A percentile compares a stretch with the other conserved stretches of the same genome.
Evolutionary conservation across 371 early-diverging fungal genomes (phyloP).

Genomic region (Lichtheimia ornata): DNA sequence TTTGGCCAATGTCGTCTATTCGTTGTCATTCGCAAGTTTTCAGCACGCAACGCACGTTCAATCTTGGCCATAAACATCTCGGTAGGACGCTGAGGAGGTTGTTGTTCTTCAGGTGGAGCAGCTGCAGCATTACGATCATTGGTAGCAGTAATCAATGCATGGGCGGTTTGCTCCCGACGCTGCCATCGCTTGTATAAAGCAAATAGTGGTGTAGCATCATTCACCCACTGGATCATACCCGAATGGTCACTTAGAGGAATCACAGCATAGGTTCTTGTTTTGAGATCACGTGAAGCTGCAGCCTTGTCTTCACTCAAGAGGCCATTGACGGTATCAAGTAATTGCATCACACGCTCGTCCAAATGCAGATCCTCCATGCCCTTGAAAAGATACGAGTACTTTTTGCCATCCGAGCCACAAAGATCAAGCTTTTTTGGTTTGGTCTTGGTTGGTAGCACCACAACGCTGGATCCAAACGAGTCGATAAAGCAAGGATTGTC

Average conservation of each 20-base stretch:
- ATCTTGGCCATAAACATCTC: slow-evolving; percentile 49
- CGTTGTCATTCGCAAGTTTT: slow-evolving; percentile 50
- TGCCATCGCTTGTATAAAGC: slow-evolving; percentile 58
- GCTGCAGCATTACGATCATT: background rate
- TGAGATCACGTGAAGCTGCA: slow-evolving; percentile 49
- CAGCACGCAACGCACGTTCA: slow-evolving; percentile 45
- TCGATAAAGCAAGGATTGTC: slow-evolving; percentile 45
- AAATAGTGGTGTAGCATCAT: slow-evolving; percentile 77
- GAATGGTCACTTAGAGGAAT: slow-evolving; percentile 90
- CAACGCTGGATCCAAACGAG: slow-evolving; percentile 60
- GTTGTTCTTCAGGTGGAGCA: background rate
- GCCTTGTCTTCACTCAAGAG: slow-evolving; percentile 63
- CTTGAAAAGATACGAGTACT: slow-evolving; percentile 84
- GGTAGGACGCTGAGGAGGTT: slow-evolving; percentile 26
- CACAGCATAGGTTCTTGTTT: slow-evolving; percentile 87
- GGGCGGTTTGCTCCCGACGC: slow-evolving; percentile 52
- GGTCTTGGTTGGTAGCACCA: slow-evolving; percentile 82
- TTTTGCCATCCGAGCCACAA: slow-evolving; percentile 72
- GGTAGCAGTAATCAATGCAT: slow-evolving; percentile 28
- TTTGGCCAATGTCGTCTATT: slow-evolving; percentile 70
- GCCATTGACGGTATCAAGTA: slow-evolving; percentile 72
- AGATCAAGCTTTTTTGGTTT: slow-evolving; percentile 88
- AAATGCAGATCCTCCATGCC: slow-evolving; percentile 91
- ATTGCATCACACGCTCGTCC: slow-evolving; percentile 91
- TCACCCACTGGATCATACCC: slow-evolving; percentile 99